phyloP scores from a whole-genome alignment of 179 eudicot species.

The Silene coronaria region DNA sequence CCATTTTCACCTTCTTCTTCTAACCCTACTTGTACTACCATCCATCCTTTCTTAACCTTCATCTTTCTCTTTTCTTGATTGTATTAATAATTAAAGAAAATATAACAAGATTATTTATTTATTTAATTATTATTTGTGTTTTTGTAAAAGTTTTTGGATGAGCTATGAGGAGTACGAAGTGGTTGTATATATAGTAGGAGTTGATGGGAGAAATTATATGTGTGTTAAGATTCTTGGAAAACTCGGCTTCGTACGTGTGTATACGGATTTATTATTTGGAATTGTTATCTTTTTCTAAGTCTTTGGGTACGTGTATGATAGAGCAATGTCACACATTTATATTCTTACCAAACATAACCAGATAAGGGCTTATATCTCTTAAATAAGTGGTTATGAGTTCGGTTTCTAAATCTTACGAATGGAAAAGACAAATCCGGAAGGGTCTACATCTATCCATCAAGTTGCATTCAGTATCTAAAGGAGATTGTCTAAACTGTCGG shows the following conservation, averaged over 20 bases:
- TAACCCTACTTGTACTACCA: constrained; percentile 36
- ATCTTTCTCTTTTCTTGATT: constrained; percentile 8
- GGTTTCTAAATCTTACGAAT: too few species aligned
- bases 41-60: constrained; percentile 41
- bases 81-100: too few species aligned
- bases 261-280: constrained; percentile 2
- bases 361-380: too few species aligned
- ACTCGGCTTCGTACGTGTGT: constrained; percentile 2
- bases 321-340: not conserved
- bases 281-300: not conserved
- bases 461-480: too few species aligned
- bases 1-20: constrained; percentile 26
- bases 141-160: not conserved
- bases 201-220: not conserved
- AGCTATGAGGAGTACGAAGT: not conserved
- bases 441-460: too few species aligned
- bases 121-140: not conserved
- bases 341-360: too few species aligned
- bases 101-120: not conserved
- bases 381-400: too few species aligned
- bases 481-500: too few species aligned
- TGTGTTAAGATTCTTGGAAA: not conserved
- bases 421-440: too few species aligned
- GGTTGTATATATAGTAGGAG: constrained; percentile 23
- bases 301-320: constrained; percentile 2